Evolutionary conservation across 306 rosid species (phyloP).

Genomic region (Begonia peltatifolia): DNA sequence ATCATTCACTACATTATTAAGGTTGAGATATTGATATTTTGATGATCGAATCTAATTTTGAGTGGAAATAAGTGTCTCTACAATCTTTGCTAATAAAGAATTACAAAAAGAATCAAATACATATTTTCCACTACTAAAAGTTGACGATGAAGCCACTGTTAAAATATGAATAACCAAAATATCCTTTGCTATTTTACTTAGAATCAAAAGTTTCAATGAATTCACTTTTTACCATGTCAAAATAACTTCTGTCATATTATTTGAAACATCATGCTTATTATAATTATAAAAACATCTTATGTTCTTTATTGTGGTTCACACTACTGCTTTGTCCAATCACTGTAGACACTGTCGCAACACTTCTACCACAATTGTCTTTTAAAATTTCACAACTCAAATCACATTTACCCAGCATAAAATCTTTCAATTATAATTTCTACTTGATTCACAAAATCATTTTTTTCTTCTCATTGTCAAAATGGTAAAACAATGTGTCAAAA

Average conservation of each 20-base stretch:
- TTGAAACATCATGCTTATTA: no score
- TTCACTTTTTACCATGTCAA: conserved; percentile 3
- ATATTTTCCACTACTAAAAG: neutral
- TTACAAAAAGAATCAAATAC: neutral
- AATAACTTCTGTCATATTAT: no score
- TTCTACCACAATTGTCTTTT: no score
- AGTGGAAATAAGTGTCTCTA: neutral
- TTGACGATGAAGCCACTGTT: neutral
- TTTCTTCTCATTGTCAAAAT: neutral
- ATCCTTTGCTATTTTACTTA: neutral
- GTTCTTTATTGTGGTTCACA: no score
- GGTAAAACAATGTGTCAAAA: neutral
- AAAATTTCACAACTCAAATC: no score
- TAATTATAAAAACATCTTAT: no score
- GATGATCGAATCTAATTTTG: conserved; percentile 1
- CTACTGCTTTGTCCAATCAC: no score
- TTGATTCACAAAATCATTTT: neutral
- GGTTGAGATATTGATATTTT: no score
- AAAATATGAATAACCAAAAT: neutral
- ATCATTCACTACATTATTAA: no score
- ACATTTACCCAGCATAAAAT: neutral
- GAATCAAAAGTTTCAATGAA: neutral
- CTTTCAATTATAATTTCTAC: neutral
- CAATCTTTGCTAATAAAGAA: neutral
- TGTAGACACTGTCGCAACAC: no score